Evolutionary conservation across 176 grass and related monocot genomes (phyloP), one percentile per base, ranked within the genome.

Genomic region (Hordeum marinum): DNA sequence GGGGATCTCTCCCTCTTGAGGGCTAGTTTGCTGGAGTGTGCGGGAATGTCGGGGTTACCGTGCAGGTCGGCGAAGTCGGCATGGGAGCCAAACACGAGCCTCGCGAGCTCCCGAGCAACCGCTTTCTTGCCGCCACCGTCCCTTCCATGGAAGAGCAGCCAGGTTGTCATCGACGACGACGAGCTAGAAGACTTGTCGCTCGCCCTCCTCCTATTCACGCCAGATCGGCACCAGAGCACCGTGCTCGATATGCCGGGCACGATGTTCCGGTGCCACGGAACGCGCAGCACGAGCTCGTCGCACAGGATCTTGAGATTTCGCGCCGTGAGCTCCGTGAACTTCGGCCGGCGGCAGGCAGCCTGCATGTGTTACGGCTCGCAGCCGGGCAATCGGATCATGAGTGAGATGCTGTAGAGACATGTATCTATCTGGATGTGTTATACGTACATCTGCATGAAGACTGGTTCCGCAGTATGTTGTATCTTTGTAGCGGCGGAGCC

Each of bases 241-340:
- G 68, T 77, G 89, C 90, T 90, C 10, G 92, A 90, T 29, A 97
- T 88, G 23, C 88, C 85, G 1, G 76, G 85, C 59, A 87, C 69
- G 26, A 89, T 68, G 8, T 48, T 88, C 55, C 81, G 40, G 32
- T 97, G 87, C 75, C 90, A 39, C 0, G 87, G 71, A 10, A 89
- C 86, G 18, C 83, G 64, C 80, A 26, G 37, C 83, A 94, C 85
- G 7, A 97, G 85, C 3, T 71, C 76, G 77, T 60, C 21, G 88
- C 94, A 89, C 26, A 94, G 35, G 11, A 70, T 48, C 92, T 87
- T 97, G 31, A 97, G 80, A 11, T 97, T 97, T 80, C 90, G 77
- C 31, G 90, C 90, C 4, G 77, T 97, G 25, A 97, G 85, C 85
- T 92, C 92, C 69, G 90, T 94, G 81, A 94, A 97, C 86, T 75